Evolutionary conservation across 129 eudicot species (phyloP).

Genomic region (Deinandra increscens): DNA sequence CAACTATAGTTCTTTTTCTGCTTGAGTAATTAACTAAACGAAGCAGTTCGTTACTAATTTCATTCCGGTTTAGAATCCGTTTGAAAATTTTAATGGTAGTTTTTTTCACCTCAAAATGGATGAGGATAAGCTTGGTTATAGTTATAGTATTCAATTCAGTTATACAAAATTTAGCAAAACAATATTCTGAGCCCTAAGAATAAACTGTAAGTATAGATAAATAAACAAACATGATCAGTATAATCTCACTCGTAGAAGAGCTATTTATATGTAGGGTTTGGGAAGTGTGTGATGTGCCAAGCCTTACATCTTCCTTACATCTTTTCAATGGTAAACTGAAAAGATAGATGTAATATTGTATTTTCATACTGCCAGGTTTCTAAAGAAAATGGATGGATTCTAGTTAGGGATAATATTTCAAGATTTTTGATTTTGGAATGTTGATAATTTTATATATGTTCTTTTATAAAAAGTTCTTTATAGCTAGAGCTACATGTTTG

Average conservation of each 20-base stretch:
- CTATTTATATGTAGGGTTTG: no score
- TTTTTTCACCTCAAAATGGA: slow-evolving; percentile 12
- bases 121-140: not conserved
- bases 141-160: not conserved
- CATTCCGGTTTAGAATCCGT: not conserved
- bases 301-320: no score
- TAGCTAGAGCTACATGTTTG: not conserved
- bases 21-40: not conserved
- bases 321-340: not conserved
- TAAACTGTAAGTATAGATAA: slow-evolving; percentile 1
- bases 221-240: no score
- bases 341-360: slow-evolving; percentile 6
- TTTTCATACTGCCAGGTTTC: slow-evolving; percentile 13
- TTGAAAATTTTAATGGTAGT: not conserved
- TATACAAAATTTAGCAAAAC: not conserved
- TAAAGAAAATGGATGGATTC: not conserved
- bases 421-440: not conserved
- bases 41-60: slow-evolving; percentile 7
- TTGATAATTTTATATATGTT: not conserved
- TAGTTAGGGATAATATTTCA: not conserved
- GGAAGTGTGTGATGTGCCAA: no score
- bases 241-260: no score
- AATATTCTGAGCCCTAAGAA: not conserved
- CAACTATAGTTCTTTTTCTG: not conserved
- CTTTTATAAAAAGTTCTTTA: not conserved